A percentile compares a stretch with the other conserved stretches of the same genome.
Conservation (phyloP, 2,329 filamentous ascomycete species). For the Claviceps purpurea region DNA sequence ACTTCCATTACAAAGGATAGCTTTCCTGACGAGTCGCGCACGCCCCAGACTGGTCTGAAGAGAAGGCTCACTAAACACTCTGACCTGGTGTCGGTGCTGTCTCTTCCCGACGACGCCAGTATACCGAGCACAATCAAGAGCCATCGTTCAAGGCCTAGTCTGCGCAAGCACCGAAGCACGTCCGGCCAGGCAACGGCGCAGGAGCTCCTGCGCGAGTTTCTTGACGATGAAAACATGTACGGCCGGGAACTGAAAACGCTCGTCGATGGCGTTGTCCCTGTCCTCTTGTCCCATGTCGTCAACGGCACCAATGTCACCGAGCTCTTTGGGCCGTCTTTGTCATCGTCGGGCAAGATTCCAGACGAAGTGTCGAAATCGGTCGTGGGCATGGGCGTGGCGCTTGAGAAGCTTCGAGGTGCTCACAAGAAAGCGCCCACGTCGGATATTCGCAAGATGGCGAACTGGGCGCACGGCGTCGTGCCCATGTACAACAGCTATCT, state of each 20-base stretch:
- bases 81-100: conserved; percentile 86
- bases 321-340: conserved; percentile 48
- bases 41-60: conserved; percentile 44
- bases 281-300: conserved; percentile 74
- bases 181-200: conserved; percentile 54
- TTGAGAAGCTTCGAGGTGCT: conserved; percentile 69
- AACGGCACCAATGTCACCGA: conserved; percentile 53
- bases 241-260: conserved; percentile 82
- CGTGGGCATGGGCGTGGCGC: conserved; percentile 79
- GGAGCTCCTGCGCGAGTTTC: conserved; percentile 68
- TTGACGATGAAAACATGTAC: conserved; percentile 76
- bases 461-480: conserved; percentile 69
- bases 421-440: conserved; percentile 70
- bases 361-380: conserved; percentile 69
- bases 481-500: conserved; percentile 78
- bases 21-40: conserved; percentile 8
- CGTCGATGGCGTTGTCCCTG: conserved; percentile 89
- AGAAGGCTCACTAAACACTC: conserved; percentile 80
- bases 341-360: conserved; percentile 31
- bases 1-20: conserved; percentile 35
- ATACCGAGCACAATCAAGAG: conserved; percentile 50
- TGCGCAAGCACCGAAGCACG: conserved; percentile 58
- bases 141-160: conserved; percentile 63
- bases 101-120: conserved; percentile 46
- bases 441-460: conserved; percentile 57